A percentile compares a stretch with the other conserved stretches of the same genome.
Evolutionary conservation across 805 yeast genomes (phyloP).

Genomic region (Candida montana): DNA sequence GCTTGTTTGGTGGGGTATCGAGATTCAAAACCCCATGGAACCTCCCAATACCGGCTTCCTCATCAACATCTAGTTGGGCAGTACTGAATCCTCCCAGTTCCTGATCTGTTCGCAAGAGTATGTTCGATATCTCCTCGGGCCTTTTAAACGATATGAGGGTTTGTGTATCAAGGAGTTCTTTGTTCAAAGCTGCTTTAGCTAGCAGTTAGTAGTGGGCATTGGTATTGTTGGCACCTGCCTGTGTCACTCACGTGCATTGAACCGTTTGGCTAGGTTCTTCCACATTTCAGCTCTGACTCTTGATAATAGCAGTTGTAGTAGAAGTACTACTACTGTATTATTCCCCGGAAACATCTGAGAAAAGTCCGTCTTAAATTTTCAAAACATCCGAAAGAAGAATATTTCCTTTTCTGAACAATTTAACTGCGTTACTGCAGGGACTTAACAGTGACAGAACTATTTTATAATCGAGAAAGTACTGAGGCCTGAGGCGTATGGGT

Average conservation of each 20-base stretch:
- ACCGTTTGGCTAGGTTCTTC: background rate
- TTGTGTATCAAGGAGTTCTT: conserved; percentile 21
- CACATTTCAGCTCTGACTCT: conserved; percentile 6
- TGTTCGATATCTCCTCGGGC: conserved; percentile 41
- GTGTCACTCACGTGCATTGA: conserved; percentile 2
- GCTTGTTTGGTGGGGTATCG: conserved; percentile 60
- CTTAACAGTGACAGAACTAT: too few relatives aligned
- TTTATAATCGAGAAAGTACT: too few relatives aligned
- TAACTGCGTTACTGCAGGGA: too few relatives aligned
- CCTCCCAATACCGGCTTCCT: conserved; percentile 43
- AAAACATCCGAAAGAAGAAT: too few relatives aligned
- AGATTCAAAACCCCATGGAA: conserved; percentile 67
- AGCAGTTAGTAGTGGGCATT: background rate
- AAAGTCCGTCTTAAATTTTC: too few relatives aligned
- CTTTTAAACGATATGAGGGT: conserved; percentile 55
- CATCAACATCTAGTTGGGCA: conserved; percentile 42
- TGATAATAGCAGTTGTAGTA: too few relatives aligned
- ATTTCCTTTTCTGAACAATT: too few relatives aligned
- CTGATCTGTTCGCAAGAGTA: conserved; percentile 63
- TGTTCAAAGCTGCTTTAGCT: conserved; percentile 4
- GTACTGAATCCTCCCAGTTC: conserved; percentile 78
- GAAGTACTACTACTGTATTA: too few relatives aligned
- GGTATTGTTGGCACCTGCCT: too few relatives aligned
- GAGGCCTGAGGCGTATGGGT: too few relatives aligned
- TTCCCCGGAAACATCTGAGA: too few relatives aligned